phyloP scores from a whole-genome alignment of 1,284 basidiomycete species.

The Melampsora abietis-canadensis region DNA sequence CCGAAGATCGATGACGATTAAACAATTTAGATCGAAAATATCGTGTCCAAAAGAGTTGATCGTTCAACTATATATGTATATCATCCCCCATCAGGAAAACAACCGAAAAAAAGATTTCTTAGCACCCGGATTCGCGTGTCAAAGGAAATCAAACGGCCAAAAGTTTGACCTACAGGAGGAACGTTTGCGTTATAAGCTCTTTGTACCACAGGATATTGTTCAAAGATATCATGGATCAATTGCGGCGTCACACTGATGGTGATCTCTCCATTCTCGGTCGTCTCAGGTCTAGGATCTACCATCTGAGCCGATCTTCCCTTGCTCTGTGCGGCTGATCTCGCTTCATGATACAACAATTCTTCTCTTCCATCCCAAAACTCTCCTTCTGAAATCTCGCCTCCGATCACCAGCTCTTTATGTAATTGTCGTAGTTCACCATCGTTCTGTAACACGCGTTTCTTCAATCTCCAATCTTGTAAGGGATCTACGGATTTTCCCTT shows the following conservation, averaged over 20 bases:
- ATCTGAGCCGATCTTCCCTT: conserved; percentile 79
- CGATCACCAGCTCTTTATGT: conserved; percentile 79
- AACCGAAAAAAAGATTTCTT: no score
- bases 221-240: conserved; percentile 90
- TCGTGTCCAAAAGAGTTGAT: conserved; percentile 90
- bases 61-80: conserved; percentile 76
- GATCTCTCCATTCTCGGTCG: conserved; percentile 68
- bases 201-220: conserved; percentile 91
- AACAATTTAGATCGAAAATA: conserved; percentile 95
- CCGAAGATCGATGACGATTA: conserved; percentile 87
- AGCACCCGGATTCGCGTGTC: no score
- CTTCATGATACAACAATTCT: conserved; percentile 69
- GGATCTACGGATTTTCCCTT: conserved; percentile 47
- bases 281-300: conserved; percentile 81
- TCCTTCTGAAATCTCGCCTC: conserved; percentile 76
- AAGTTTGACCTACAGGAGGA: conserved; percentile 55
- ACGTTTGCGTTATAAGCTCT: conserved; percentile 91
- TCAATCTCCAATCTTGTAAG: conserved; percentile 55
- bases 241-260: conserved; percentile 89
- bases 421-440: conserved; percentile 71
- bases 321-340: conserved; percentile 67
- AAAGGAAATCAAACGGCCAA: no score
- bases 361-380: conserved; percentile 95
- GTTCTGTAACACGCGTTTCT: conserved; percentile 73
- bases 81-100: no score